These are phyloP conservation scores for Coleophoma cylindrospora DNA, from an alignment of 2,329 filamentous ascomycete species.

Conservation along the genomic window DNA sequence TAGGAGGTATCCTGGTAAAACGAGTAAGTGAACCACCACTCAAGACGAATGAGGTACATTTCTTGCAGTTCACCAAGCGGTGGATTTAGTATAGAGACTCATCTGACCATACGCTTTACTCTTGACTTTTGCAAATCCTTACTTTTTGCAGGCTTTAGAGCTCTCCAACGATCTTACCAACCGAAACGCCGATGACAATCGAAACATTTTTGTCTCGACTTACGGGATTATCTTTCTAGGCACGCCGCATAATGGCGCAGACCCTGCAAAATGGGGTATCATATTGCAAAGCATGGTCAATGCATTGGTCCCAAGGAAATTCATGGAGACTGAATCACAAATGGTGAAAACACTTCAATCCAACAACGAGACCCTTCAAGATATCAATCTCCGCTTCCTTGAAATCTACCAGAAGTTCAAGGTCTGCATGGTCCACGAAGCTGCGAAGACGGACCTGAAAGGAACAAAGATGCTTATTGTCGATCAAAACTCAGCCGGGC, in stretches of 20 bases:
- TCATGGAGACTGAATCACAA: slow-evolving; percentile 63
- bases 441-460: slow-evolving; percentile 64
- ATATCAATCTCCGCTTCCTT: slow-evolving; percentile 69
- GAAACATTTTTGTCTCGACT: slow-evolving; percentile 68
- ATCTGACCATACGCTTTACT: neutral
- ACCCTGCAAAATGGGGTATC: slow-evolving; percentile 62
- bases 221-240: slow-evolving; percentile 74
- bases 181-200: slow-evolving; percentile 56
- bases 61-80: no score
- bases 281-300: slow-evolving; percentile 64
- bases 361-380: slow-evolving; percentile 69
- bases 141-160: slow-evolving; percentile 44
- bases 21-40: slow-evolving; percentile 25
- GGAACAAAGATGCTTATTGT: slow-evolving; percentile 61
- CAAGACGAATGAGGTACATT: no score
- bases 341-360: slow-evolving; percentile 66
- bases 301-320: slow-evolving; percentile 57
- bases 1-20: slow-evolving; percentile 70
- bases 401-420: slow-evolving; percentile 67
- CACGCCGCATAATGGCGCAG: slow-evolving; percentile 69
- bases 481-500: slow-evolving; percentile 64
- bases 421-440: slow-evolving; percentile 74
- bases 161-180: slow-evolving; percentile 59
- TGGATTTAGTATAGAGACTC: neutral
- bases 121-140: neutral